Base-by-base conservation (phyloP, 2,329 filamentous ascomycete genomes). In the Cordyceps tenuipes region DNA sequence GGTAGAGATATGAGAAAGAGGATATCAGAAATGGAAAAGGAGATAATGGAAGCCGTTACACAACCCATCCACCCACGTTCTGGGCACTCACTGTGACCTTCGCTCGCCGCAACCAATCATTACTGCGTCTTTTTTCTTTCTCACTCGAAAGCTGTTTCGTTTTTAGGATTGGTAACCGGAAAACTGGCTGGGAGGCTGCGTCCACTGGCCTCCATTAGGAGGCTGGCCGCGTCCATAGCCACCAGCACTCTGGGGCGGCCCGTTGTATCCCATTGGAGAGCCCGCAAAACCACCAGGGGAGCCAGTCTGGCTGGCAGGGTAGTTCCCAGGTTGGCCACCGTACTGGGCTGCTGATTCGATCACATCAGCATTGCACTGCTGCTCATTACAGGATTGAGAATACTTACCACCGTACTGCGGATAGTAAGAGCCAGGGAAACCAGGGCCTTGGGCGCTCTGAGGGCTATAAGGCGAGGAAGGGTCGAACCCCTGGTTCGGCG, bases 321-420 rank as follows among this genome's bases (percentile, higher is more conserved):
- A 91, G 70, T 81, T 83, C 66, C 82, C 83, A 69, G 86, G 86
- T 72, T 89, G 87, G 67, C 81, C 85, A 68, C 82, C 82, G 68
- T 79, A 85, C 69, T 82, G 80, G 60, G 74, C 79, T 78, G 62
- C 59, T 64, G 62, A 51, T 58, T 26, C 7, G 54, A 19, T 57
- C 29, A 51, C n/a, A 44, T 58, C 39, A 58, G 56, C 26, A 58
- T 13, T 36, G 36, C 8, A 23, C 26, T 5, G 26, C 19, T 5
- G 4, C 29, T 54, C 23, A 13, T 21, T 43, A 7, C 17, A 10
- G 19, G 7, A 9, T 34, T 34, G 8, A 26, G 19, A 19, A 61
- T 59, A 79, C 80, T 75, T 83, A 82, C 90, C 90, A 71, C 89
- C 88, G 72, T 97, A 97, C 76, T 97, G 94, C 66, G 93, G 91